Percentiles rank a stretch among this genome's conserved stretches.
Evolutionary conservation across 2,329 filamentous ascomycete species (phyloP).

Genomic region (Microcyclospora tardicrescens): DNA sequence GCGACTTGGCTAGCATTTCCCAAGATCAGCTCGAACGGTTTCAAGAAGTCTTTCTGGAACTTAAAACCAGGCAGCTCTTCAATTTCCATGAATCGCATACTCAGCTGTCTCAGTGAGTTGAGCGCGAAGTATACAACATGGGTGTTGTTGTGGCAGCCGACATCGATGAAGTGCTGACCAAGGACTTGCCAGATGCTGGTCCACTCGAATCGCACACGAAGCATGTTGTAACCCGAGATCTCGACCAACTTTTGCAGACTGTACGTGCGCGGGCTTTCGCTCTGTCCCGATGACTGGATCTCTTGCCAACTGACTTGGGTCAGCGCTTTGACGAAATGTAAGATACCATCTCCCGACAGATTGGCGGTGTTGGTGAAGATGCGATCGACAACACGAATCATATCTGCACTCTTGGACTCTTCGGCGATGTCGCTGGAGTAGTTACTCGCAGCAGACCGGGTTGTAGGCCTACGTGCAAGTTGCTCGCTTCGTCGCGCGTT

Average conservation of each 20-base stretch:
- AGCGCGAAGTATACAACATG: slow-evolving; percentile 95
- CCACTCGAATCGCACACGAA: slow-evolving; percentile 95
- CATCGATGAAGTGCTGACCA: slow-evolving; percentile 96
- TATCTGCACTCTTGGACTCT: slow-evolving; percentile 83
- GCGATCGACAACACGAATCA: slow-evolving; percentile 81
- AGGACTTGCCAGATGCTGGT: slow-evolving; percentile 94
- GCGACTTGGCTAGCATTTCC: slow-evolving; percentile 80
- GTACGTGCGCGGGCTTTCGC: slow-evolving; percentile 90
- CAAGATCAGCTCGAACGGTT: slow-evolving; percentile 96
- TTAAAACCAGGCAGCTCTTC: slow-evolving; percentile 97
- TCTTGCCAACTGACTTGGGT: slow-evolving; percentile 98
- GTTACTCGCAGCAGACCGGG: slow-evolving; percentile 26
- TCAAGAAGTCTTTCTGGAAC: slow-evolving; percentile 98
- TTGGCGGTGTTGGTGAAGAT: slow-evolving; percentile 97
- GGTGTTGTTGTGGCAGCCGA: slow-evolving; percentile 92
- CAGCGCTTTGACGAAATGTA: slow-evolving; percentile 82
- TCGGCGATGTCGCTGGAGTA: slow-evolving; percentile 73
- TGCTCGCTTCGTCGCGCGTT: slow-evolving; percentile 36
- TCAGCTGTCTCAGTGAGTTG: slow-evolving; percentile 86
- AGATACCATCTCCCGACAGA: slow-evolving; percentile 83
- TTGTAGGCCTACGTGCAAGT: slow-evolving; percentile 40
- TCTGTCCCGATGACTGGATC: slow-evolving; percentile 92
- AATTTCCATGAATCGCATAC: slow-evolving; percentile 98
- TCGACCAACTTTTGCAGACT: slow-evolving; percentile 96
- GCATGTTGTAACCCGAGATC: slow-evolving; percentile 99